Base-by-base conservation (phyloP, 176 grass and related monocot genomes). In the Rhipidocladum racemiflorum region DNA sequence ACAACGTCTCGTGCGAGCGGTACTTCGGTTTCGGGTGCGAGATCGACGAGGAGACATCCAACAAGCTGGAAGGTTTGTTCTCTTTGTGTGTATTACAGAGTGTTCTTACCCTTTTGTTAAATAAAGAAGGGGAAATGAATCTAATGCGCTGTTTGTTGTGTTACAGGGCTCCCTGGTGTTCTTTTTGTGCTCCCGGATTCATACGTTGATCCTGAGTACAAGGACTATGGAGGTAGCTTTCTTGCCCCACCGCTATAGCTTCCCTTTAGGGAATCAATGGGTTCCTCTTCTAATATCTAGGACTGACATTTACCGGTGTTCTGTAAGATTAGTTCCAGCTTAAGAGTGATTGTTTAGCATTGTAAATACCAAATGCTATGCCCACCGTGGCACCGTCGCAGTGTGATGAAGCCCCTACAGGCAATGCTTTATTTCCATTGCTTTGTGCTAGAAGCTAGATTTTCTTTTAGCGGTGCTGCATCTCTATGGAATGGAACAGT, bases 101-200 rank as follows among this genome's bases (percentile, higher is more conserved):
- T 9, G 11, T 38, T 54, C 4, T 55, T 44, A 24, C 34, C 53
- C 30, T 71, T 54, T 3, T 1, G 16, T 65, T 56, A 1, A 68
- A n/a, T 39, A 73, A 9, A 1, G 49, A 61, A 29, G 43, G 49
- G 21, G 29, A n/a, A 34, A 35, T 23, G 15, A 28, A 30, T 61
- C 24, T 85, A 40, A 75, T 23, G 49, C 17, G 4, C 42, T n/a
- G 10, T 54, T 29, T 67, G 12, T 2, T 80, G 7, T 56, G 27
- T 36, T 61, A 16, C 89, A 99, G 92, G 96, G 20, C 77, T 95
- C 7, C 92, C 92, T 73, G 92, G 90, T 67, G 96, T 99, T 83
- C 89, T 97, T 12, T 98, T 94, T n/a, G 96, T 99, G 46, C 89
- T 99, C 27, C 96, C 92, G 0, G 96, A 99, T 91, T 93, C 92